A percentile compares a stretch with the other conserved stretches of the same genome.
Conservation (phyloP, 441 rosid genomes). For the Gossypium davidsonii region DNA sequence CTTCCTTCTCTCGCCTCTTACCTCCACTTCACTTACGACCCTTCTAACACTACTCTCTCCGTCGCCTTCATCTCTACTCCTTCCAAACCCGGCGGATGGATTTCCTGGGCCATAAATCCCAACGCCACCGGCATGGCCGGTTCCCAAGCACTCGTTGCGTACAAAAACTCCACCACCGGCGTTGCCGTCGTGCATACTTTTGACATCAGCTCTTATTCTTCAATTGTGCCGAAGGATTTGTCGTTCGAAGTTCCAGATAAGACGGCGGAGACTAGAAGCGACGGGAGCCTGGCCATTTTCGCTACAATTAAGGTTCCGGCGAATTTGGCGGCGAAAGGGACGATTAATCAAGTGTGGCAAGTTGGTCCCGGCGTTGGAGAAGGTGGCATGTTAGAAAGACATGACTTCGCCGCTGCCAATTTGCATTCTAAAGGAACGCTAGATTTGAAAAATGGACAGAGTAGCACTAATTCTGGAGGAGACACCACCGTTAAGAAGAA, state of each 20-base stretch:
- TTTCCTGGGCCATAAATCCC: conserved; percentile 62
- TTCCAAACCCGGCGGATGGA: conserved; percentile 37
- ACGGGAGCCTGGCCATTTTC: conserved; percentile 31
- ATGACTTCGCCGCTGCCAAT: conserved; percentile 26
- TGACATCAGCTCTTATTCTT: conserved; percentile 22
- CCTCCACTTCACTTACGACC: conserved; percentile 49
- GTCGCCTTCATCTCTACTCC: conserved; percentile 44
- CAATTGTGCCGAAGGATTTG: conserved; percentile 24
- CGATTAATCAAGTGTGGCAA: conserved; percentile 62
- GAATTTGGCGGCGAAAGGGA: conserved; percentile 32
- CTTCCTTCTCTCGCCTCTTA: conserved; percentile 45
- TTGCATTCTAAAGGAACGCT: conserved; percentile 30
- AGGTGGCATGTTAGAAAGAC: conserved; percentile 26
- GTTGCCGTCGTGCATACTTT: conserved; percentile 29
- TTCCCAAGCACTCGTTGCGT: conserved; percentile 47
- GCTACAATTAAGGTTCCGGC: conserved; percentile 43
- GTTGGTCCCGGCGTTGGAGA: conserved; percentile 33
- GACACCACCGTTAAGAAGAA: conserved; percentile 34
- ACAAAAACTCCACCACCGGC: conserved; percentile 26
- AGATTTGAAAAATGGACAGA: conserved; percentile 23
- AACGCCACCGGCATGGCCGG: conserved; percentile 44
- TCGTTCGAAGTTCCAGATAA: conserved; percentile 46
- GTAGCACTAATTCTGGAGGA: conserved; percentile 4
- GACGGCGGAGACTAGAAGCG: conserved; percentile 28
- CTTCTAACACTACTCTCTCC: conserved; percentile 42